Evolutionary conservation across 2,329 filamentous ascomycete genomes (phyloP).

Genomic region (Penicillium paneum): DNA sequence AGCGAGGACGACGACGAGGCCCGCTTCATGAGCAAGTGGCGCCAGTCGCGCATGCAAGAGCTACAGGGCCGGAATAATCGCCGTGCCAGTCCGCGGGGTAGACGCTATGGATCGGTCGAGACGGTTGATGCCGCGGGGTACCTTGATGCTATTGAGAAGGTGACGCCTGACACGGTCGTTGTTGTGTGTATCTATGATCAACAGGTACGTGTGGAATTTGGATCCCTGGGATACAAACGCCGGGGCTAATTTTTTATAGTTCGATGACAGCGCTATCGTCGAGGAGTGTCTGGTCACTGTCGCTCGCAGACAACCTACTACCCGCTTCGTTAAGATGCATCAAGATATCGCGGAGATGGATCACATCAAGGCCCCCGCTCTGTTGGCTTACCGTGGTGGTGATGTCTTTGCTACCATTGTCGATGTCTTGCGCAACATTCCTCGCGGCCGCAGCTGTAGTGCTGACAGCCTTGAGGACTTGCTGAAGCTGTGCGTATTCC

Average conservation of each 20-base stretch:
- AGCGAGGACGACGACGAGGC: conserved; percentile 70
- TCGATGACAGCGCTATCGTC: conserved; percentile 71
- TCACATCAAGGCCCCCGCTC: conserved; percentile 77
- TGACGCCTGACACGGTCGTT: conserved; percentile 73
- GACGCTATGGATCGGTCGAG: conserved; percentile 75
- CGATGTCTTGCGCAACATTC: conserved; percentile 81
- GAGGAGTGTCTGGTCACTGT: conserved; percentile 74
- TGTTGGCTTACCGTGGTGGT: conserved; percentile 84
- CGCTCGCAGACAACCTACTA: conserved; percentile 65
- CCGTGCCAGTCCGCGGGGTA: conserved; percentile 71
- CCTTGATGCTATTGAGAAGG: conserved; percentile 93
- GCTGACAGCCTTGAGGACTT: conserved; percentile 56
- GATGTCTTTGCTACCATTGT: conserved; percentile 89
- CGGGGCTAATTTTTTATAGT: conserved; percentile 50
- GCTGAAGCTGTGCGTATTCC: conserved; percentile 51
- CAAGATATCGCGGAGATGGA: conserved; percentile 94
- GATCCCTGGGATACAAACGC: not conserved
- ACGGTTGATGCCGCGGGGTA: conserved; percentile 87
- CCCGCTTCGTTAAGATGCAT: conserved; percentile 87
- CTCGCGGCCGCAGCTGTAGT: conserved; percentile 52
- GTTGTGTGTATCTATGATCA: conserved; percentile 92
- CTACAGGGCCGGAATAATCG: conserved; percentile 66
- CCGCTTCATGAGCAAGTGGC: conserved; percentile 78
- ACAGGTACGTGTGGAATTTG: conserved; percentile 57
- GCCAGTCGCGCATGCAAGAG: conserved; percentile 74